Percentiles rank a stretch among this genome's conserved stretches.
phyloP scores from a whole-genome alignment of 805 yeast species.

The Starmerella bombicola region DNA sequence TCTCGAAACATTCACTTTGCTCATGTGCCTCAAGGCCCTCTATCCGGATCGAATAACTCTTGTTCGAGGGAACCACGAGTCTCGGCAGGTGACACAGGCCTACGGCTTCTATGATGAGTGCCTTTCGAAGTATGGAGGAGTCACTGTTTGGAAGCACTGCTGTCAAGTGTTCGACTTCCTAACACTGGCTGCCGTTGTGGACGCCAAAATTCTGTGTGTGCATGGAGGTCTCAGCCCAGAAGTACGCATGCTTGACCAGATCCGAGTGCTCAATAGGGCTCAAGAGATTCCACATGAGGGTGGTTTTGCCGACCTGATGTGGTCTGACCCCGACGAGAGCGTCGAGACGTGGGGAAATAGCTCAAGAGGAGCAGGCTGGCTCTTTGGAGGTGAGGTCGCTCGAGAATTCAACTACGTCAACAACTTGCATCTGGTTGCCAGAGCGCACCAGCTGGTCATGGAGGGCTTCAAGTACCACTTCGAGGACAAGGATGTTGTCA shows the following conservation, averaged over 20 bases:
- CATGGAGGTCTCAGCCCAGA: conserved; percentile 98
- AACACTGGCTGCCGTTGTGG: conserved; percentile 89
- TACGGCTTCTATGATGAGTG: conserved; percentile 97
- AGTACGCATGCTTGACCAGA: conserved; percentile 92
- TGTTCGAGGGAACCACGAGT: conserved; percentile 96
- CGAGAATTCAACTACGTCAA: conserved; percentile 93
- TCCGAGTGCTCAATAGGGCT: conserved; percentile 84
- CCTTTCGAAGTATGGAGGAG: conserved; percentile 79
- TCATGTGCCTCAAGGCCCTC: conserved; percentile 86
- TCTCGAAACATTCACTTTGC: conserved; percentile 80
- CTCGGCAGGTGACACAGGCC: conserved; percentile 95
- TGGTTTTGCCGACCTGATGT: conserved; percentile 91
- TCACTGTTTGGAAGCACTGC: conserved; percentile 92
- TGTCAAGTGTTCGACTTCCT: conserved; percentile 92
- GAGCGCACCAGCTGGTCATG: conserved; percentile 98
- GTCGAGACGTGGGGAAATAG: conserved; percentile 97
- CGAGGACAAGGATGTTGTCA: conserved; percentile 89
- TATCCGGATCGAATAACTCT: conserved; percentile 75
- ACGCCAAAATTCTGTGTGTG: conserved; percentile 86
- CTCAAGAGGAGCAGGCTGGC: conserved; percentile 98
- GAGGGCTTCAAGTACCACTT: conserved; percentile 96
- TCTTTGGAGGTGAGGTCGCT: conserved; percentile 87
- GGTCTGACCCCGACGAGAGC: conserved; percentile 92
- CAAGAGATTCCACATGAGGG: conserved; percentile 99
- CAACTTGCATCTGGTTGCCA: conserved; percentile 72